A percentile compares a stretch with the other conserved stretches of the same genome.
These are phyloP conservation scores for Plasmodium fragile DNA, from an alignment of 169 alveolate species.

Conservation along the genomic window DNA sequence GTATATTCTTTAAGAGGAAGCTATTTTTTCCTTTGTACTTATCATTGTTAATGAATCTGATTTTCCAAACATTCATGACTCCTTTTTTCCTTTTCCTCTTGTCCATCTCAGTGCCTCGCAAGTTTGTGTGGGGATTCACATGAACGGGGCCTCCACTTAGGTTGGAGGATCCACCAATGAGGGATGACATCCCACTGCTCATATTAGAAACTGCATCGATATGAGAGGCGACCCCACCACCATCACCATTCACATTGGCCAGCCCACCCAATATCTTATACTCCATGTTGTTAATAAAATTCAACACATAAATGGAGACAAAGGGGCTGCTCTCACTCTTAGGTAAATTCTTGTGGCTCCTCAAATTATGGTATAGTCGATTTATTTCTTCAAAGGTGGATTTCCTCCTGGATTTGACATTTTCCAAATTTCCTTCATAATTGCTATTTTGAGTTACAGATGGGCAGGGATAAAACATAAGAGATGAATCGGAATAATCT, in stretches of 20 bases:
- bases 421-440: constrained; percentile 1
- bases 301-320: constrained; percentile 31
- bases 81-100: background rate
- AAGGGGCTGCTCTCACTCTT: constrained; percentile 21
- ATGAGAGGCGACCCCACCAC: background rate
- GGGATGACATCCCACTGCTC: background rate
- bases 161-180: background rate
- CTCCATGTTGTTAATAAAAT: constrained; percentile 53
- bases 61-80: constrained; percentile 36
- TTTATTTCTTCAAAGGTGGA: constrained; percentile 56
- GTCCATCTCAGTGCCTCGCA: background rate
- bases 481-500: constrained; percentile 19
- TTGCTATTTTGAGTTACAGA: background rate
- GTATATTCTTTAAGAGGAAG: constrained; percentile 41
- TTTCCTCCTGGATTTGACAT: constrained; percentile 16
- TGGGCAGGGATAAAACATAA: constrained; percentile 6
- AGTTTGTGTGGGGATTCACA: background rate
- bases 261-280: constrained; percentile 15
- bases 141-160: background rate
- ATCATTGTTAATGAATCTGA: constrained; percentile 44
- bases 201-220: background rate
- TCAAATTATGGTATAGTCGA: constrained; percentile 8
- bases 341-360: constrained; percentile 36
- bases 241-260: background rate
- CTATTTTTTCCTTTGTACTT: constrained; percentile 67